These are phyloP conservation scores for Pleomassaria siparia DNA, from an alignment of 2,329 filamentous ascomycete genomes.

Conservation along the genomic window DNA sequence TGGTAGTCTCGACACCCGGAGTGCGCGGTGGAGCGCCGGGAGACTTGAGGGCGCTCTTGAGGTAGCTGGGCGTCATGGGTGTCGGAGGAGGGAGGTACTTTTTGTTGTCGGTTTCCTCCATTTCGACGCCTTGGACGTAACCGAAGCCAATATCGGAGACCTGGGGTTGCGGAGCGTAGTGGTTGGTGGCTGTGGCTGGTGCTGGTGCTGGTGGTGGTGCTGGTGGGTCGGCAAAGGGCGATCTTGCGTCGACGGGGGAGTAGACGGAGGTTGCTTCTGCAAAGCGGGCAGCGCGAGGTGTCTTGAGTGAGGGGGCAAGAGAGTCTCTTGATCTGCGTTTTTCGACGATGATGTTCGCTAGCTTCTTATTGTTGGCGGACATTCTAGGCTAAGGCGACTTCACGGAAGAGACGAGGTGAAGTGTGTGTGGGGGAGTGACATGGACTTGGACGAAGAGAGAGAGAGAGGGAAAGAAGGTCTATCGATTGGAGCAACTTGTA, in stretches of 20 bases:
- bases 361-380: conserved; percentile 50
- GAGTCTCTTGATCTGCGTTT: conserved; percentile 45
- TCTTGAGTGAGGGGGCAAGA: conserved; percentile 54
- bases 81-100: conserved; percentile 58
- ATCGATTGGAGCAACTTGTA: conserved; percentile 33
- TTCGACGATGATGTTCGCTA: conserved; percentile 45
- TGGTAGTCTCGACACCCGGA: conserved; percentile 63
- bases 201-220: too few relatives aligned
- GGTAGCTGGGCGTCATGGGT: conserved; percentile 65
- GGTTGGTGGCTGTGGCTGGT: too few relatives aligned
- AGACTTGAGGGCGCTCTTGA: conserved; percentile 88
- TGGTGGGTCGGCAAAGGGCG: conserved; percentile 52
- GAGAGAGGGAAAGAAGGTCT: conserved; percentile 23
- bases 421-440: conserved; percentile 40
- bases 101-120: conserved; percentile 53
- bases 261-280: conserved; percentile 78
- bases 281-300: conserved; percentile 75
- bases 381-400: conserved; percentile 44
- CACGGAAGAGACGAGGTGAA: conserved; percentile 25
- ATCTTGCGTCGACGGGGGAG: conserved; percentile 67
- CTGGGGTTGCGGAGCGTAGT: conserved; percentile 64
- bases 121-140: conserved; percentile 68
- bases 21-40: conserved; percentile 75
- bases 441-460: conserved; percentile 20
- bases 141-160: conserved; percentile 90